Conservation (phyloP, 2,329 filamentous ascomycete genomes). For the Leptographium galeiforme region DNA sequence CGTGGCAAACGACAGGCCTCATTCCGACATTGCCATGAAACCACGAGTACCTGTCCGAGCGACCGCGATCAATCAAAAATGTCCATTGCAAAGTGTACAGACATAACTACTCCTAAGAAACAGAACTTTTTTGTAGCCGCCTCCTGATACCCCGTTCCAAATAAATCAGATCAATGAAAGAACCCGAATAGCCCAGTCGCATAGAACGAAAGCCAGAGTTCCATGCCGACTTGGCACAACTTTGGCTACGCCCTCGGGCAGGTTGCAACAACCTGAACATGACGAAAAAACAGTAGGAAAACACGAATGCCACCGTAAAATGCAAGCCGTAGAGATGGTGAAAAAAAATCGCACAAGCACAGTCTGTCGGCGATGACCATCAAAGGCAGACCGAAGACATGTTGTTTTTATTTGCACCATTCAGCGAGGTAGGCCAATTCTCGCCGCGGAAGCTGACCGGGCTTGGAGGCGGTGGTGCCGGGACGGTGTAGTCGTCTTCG, state of each 20-base stretch:
- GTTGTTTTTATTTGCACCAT: slow-evolving; percentile 6
- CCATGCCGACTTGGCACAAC: background rate
- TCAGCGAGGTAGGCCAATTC: slow-evolving; percentile 32
- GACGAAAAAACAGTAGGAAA: background rate
- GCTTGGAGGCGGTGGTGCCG: slow-evolving; percentile 51
- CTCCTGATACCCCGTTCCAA: no score
- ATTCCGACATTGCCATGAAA: no score
- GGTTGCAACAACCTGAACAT: background rate
- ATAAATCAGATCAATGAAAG: no score
- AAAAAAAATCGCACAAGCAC: background rate
- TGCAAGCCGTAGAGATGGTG: background rate
- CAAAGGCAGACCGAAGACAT: background rate
- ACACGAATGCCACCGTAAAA: background rate
- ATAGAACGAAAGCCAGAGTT: no score
- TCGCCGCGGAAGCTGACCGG: slow-evolving; percentile 48
- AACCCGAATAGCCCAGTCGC: no score
- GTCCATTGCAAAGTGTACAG: no score
- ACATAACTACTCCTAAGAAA: no score
- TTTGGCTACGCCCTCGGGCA: background rate
- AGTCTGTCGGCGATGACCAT: background rate
- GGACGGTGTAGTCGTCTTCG: slow-evolving; percentile 48
- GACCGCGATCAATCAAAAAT: no score
- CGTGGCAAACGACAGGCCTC: no score
- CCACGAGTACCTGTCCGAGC: no score
- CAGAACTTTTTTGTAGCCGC: no score